Evolutionary conservation across 805 yeast species (phyloP).

Genomic region (Candida incommunis): DNA sequence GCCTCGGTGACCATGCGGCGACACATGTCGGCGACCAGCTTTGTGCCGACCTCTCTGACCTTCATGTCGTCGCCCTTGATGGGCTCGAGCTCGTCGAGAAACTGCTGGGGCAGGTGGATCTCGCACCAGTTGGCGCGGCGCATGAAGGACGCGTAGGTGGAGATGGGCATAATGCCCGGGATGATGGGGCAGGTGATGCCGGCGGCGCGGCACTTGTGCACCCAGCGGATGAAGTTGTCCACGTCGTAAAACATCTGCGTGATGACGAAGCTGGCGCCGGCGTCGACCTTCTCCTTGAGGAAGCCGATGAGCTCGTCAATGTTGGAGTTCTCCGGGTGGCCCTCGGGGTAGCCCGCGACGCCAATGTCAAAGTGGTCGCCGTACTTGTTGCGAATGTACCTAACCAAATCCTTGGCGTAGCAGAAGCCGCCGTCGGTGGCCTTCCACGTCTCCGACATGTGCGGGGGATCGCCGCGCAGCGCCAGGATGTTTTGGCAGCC

Average conservation of each 20-base stretch:
- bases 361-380: slow-evolving; percentile 86
- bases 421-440: slow-evolving; percentile 41
- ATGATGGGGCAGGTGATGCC: slow-evolving; percentile 80
- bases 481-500: slow-evolving; percentile 96
- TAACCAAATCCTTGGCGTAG: slow-evolving; percentile 77
- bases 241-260: slow-evolving; percentile 88
- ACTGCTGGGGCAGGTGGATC: slow-evolving; percentile 61
- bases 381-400: slow-evolving; percentile 53
- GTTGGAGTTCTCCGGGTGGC: slow-evolving; percentile 82
- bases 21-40: slow-evolving; percentile 76
- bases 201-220: slow-evolving; percentile 45
- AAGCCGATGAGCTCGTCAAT: slow-evolving; percentile 48
- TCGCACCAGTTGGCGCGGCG: slow-evolving; percentile 95
- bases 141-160: slow-evolving; percentile 84
- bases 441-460: slow-evolving; percentile 29
- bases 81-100: slow-evolving; percentile 57
- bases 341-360: slow-evolving; percentile 97
- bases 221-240: slow-evolving; percentile 71
- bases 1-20: slow-evolving; percentile 54
- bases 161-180: slow-evolving; percentile 98
- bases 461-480: slow-evolving; percentile 89
- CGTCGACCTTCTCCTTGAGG: slow-evolving; percentile 70
- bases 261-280: slow-evolving; percentile 90
- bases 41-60: slow-evolving; percentile 76
- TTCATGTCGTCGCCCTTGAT: slow-evolving; percentile 80